Base-by-base conservation (phyloP, 345 rosid genomes). In the Trapa incisa region DNA sequence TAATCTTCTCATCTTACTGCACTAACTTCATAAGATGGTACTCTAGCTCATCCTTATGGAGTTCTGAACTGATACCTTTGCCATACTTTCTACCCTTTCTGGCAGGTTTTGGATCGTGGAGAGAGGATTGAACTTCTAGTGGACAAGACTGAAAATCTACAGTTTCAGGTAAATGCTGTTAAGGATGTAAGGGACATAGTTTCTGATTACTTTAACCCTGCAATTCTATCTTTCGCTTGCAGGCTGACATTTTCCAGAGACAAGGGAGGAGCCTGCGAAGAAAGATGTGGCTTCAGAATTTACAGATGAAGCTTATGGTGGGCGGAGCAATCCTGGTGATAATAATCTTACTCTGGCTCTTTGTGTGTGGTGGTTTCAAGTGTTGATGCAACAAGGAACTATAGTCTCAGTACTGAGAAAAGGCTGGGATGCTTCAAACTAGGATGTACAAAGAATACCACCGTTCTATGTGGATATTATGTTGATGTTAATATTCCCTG, bases 241-340 rank as follows among this genome's bases (percentile, higher is more conserved):
- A 89, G 90, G 97, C 97, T 2, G 99, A 89, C 78, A 83, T 96
- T 81, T 95, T 95, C 79, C 99, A 95, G 80, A 85, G 96, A 80
- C 97, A 91, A 82, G 96, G 97, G 37, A 85, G 97, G 78, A 89
- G 86, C 73, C 78, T 95, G 65, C 84, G 97, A 22, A 83, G 99
- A 74, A 91, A 85, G 80, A 95, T 91, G 97, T 95, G 96, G 99
- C 72, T 87, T 63, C 99, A 95, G 80, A 87, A 75, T 79, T 84
- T 91, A 61, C 90, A 86, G 72, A 72, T 89, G 90, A 91, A 91
- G 84, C 75, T 95, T 72, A 80, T 87, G 84, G 82, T 89, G 43
- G 96, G 84, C 35, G 99, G 96, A 70, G 86, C 65, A 13, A 62
- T 89, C 66, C 48, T 91, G 37, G 67, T 71, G 56, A 39, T 89